Evolutionary conservation across 306 rosid genomes (phyloP), one percentile per base, ranked within the genome.

Genomic region (Cyclanthera cordifolia): DNA sequence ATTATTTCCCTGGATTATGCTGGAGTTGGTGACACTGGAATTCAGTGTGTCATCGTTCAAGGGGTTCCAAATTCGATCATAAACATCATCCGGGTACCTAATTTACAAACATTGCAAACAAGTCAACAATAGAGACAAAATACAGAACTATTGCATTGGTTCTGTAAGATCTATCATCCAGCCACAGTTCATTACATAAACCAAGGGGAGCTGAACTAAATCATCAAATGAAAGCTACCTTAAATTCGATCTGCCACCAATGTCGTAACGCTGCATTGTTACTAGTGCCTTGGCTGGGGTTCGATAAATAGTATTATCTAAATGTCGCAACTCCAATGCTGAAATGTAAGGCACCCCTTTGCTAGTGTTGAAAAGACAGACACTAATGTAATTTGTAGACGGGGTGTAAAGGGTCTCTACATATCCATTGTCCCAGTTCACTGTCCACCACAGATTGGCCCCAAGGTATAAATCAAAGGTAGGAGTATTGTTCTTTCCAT

Each of bases 331-430:
- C 45, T 80, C 92, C 53, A 84, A 49, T 2, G 75, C 5, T 7
- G 90, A 79, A 28, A 86, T 74, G 52, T 68, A 86, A 28, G 95
- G 88, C 1, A 55, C 55, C 28, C 88, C 84, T 4, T 28, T 6
- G 25, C 79, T 78, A 17, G 61, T 72, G 25, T 82, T 84, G 0
- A 76, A 79, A 17, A 86, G 79, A 56, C 87, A 88, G 3, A 85
- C 63, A 19, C 64, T 24, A 25, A 83, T 46, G 27, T 55, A 71
- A 25, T 76, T 66, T 12, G 79, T 27, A 7, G 16, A 4, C 1
- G 82, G 79, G 13, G 70, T 75, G 76, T 83, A 59, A 16, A 83
- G 76, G 1, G 77, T 53, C 58, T 81, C 88, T 4, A 15, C 14
- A 0, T 16, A 71, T 3, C 64, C 67, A 51, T 54, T 41, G 1